phyloP scores from a whole-genome alignment of 1,284 basidiomycete species.

The Cutaneotrichosporon sp. region DNA sequence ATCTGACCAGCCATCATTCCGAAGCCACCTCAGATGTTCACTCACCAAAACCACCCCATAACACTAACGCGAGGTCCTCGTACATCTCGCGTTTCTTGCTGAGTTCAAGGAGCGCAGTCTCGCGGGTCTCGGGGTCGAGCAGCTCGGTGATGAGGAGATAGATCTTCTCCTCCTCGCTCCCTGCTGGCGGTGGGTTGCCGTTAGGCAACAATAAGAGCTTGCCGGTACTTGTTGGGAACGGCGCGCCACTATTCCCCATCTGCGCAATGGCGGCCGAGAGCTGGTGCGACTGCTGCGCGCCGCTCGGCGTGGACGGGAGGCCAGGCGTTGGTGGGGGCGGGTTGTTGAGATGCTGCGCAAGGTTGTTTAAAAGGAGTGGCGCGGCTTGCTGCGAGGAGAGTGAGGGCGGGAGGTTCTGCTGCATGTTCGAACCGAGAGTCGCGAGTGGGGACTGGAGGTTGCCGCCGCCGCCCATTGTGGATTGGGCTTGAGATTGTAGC shows the following conservation, averaged over 20 bases:
- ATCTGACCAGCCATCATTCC: conserved; percentile 1
- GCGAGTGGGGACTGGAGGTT: conserved; percentile 3
- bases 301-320: not conserved
- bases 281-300: conserved; percentile 1
- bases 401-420: not conserved
- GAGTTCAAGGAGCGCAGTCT: conserved; percentile 85
- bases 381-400: conserved; percentile 21
- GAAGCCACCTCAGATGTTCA: not conserved
- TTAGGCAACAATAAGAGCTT: conserved; percentile 51
- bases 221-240: conserved; percentile 28
- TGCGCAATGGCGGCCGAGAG: conserved; percentile 5
- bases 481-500: conserved; percentile 18
- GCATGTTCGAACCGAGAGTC: conserved; percentile 11
- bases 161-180: conserved; percentile 58
- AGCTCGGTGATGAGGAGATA: conserved; percentile 58
- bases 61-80: conserved; percentile 93
- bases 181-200: conserved; percentile 46
- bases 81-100: conserved; percentile 99
- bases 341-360: conserved; percentile 54
- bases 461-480: conserved; percentile 9
- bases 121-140: conserved; percentile 63
- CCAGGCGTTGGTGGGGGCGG: conserved; percentile 33
- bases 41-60: conserved; percentile 99
- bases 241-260: conserved; percentile 14
- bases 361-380: conserved; percentile 49